These are phyloP conservation scores for Amaranthus palmeri DNA, from an alignment of 148 eudicot species.

Conservation along the genomic window DNA sequence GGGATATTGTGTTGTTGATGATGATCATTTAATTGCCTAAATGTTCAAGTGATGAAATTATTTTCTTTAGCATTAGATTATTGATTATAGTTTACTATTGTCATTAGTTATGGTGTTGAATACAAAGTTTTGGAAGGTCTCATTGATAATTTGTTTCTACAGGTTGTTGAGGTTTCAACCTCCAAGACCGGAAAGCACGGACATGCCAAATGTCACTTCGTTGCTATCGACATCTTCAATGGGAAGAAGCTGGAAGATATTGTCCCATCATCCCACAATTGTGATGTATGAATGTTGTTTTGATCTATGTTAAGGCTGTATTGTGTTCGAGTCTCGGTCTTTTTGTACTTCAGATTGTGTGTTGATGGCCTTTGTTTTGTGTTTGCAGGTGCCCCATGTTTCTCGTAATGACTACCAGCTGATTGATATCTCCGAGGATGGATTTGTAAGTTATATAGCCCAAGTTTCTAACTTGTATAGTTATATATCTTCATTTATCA, in stretches of 20 bases:
- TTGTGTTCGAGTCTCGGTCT: neutral
- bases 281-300: constrained; percentile 44
- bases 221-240: constrained; percentile 73
- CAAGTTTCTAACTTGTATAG: too few relatives aligned
- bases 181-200: constrained; percentile 92
- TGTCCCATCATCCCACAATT: constrained; percentile 77
- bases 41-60: too few relatives aligned
- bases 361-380: neutral
- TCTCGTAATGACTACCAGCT: constrained; percentile 78
- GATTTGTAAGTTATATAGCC: constrained; percentile 41
- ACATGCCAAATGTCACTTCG: constrained; percentile 81
- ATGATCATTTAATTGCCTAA: too few relatives aligned
- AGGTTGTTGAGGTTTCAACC: constrained; percentile 89
- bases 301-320: neutral
- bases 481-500: too few relatives aligned
- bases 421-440: constrained; percentile 83
- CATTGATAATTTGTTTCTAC: neutral
- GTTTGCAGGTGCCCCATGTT: constrained; percentile 75
- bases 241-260: constrained; percentile 81
- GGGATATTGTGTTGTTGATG: too few relatives aligned
- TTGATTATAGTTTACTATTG: too few relatives aligned
- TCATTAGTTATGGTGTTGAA: too few relatives aligned
- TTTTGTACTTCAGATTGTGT: neutral
- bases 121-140: too few relatives aligned
- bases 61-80: too few relatives aligned